Evolutionary conservation across 345 rosid species (phyloP).

Genomic region (Balakata baccata): DNA sequence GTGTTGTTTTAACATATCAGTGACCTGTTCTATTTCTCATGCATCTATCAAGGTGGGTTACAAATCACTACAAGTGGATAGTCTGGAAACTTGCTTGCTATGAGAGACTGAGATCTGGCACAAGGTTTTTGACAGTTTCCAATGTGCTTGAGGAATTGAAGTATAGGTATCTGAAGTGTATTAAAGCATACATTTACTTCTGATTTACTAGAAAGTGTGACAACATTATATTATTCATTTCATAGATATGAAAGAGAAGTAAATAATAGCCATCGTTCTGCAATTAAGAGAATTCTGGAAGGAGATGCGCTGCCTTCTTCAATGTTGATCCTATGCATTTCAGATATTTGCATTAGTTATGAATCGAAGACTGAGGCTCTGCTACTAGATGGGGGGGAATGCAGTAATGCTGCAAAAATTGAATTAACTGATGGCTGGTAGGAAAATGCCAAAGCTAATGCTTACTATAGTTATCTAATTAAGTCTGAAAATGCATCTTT

Average conservation of each 20-base stretch:
- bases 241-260: constrained; percentile 89
- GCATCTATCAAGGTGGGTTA: constrained; percentile 63
- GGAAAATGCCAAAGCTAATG: constrained; percentile 25
- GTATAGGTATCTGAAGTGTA: constrained; percentile 57
- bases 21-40: background rate
- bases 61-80: constrained; percentile 89
- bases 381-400: constrained; percentile 35
- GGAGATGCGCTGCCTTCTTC: constrained; percentile 76
- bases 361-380: constrained; percentile 32
- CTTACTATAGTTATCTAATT: constrained; percentile 11
- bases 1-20: background rate
- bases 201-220: constrained; percentile 19
- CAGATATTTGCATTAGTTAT: constrained; percentile 43
- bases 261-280: constrained; percentile 85
- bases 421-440: constrained; percentile 98
- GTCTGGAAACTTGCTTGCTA: constrained; percentile 91
- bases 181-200: constrained; percentile 15
- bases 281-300: constrained; percentile 79
- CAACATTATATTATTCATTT: constrained; percentile 17
- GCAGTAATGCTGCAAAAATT: constrained; percentile 44
- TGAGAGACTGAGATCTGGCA: constrained; percentile 53
- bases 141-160: constrained; percentile 90
- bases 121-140: constrained; percentile 65
- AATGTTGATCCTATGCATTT: constrained; percentile 73
- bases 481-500: constrained; percentile 17